Evolutionary conservation across 192 early-diverging fungal genomes (phyloP), one percentile per base, ranked within the genome.

Genomic region (Linnemannia elongata): DNA sequence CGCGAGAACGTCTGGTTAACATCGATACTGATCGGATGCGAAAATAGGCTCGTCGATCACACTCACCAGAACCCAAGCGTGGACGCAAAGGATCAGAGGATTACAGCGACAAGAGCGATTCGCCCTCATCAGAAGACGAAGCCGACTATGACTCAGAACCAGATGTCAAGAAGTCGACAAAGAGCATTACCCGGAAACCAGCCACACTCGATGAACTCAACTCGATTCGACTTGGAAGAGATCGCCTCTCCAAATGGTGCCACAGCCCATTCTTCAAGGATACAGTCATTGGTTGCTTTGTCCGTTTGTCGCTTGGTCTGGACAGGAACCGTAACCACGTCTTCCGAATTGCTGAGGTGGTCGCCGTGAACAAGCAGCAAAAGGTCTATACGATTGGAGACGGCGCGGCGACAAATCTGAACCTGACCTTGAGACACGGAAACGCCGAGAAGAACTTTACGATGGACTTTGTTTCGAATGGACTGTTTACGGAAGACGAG

Each of bases 391-490:
- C 90, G 55, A 52, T 96, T 5, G 93, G 93, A 39, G 90, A 91
- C 18, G 60, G 60, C 12, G 89, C 91, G 0, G 86, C 88, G 55
- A 95, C 94, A 45, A 94, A 96, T 87, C 91, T 93, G 71, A 92
- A 91, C 15, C 75, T 97, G 35, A 89, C 81, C 20, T 88, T 96
- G 44, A 92, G 90, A 54, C 95, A 95, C 80, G 96, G 96, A 38
- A 90, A 93, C 47, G 85, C 92, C 22, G 91, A 94, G 77, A 93
- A 92, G 66, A 87, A 83, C 30, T 96, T 95, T 81, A 92, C 92
- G 12, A 96, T 96, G 94, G 93, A 95, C 74, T 92, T 92, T 42
- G 89, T 97, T 17, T 97, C 96, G 4, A 97, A 97, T 76, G 82
- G 88, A 71, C 79, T 92, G 39, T 90, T 96, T 41, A 94, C 93